Evolutionary conservation across 306 rosid species (phyloP).

Genomic region (Abrus pulchellus): DNA sequence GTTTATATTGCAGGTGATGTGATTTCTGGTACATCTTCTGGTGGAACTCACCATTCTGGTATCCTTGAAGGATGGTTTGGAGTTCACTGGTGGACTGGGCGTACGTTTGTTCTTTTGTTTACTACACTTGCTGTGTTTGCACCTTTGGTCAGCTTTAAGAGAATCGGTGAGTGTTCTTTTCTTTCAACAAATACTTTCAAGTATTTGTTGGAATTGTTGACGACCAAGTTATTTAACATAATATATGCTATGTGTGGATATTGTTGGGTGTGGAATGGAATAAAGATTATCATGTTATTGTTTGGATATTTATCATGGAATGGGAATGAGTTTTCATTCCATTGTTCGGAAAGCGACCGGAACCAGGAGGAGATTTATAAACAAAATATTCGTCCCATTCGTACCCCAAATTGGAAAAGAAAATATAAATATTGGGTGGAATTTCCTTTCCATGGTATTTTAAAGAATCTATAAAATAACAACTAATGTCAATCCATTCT

Average conservation of each 20-base stretch:
- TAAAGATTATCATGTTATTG: too few relatives aligned
- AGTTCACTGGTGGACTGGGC: slow-evolving; percentile 84
- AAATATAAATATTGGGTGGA: too few relatives aligned
- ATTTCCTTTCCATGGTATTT: neutral
- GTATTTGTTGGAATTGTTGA: slow-evolving; percentile 8
- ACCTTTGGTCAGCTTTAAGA: slow-evolving; percentile 73
- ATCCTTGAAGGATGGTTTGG: slow-evolving; percentile 96
- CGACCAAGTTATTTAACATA: neutral
- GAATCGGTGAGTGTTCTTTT: slow-evolving; percentile 63
- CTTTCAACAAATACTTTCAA: neutral
- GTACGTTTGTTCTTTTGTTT: slow-evolving; percentile 63
- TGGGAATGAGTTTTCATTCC: too few relatives aligned
- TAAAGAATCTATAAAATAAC: neutral
- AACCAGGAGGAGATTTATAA: too few relatives aligned
- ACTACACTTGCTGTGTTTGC: slow-evolving; percentile 68
- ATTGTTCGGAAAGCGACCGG: too few relatives aligned
- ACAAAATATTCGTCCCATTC: too few relatives aligned
- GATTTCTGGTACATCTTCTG: slow-evolving; percentile 86
- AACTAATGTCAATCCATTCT: neutral
- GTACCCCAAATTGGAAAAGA: too few relatives aligned
- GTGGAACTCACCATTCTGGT: slow-evolving; percentile 79
- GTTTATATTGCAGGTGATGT: slow-evolving; percentile 75
- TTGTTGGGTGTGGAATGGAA: too few relatives aligned
- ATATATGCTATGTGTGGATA: too few relatives aligned
- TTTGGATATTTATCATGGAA: too few relatives aligned